These are phyloP conservation scores for Centella asiatica DNA, from an alignment of 129 eudicot genomes.

Conservation along the genomic window DNA sequence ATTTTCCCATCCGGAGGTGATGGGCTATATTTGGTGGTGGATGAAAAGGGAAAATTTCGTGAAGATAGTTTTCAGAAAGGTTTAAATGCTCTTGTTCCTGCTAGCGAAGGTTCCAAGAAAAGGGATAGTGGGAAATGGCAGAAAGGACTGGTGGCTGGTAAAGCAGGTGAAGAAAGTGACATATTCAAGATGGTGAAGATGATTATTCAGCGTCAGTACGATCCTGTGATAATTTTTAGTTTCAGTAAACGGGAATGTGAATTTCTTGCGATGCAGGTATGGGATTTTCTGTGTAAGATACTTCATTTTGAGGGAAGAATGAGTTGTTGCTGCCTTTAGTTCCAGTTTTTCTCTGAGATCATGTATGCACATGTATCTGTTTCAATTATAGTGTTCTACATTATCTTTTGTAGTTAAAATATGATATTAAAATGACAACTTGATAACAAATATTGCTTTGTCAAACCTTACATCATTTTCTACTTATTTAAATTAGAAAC, in stretches of 20 bases:
- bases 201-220: constrained; percentile 95
- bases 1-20: constrained; percentile 91
- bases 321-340: background rate
- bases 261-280: constrained; percentile 97
- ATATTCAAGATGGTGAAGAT: constrained; percentile 96
- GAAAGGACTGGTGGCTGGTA: constrained; percentile 73
- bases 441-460: background rate
- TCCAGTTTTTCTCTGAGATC: background rate
- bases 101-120: constrained; percentile 49
- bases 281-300: background rate
- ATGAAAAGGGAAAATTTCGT: constrained; percentile 94
- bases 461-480: background rate
- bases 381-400: no score
- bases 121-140: constrained; percentile 77
- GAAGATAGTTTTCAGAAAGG: constrained; percentile 98
- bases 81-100: constrained; percentile 73
- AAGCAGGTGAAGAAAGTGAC: constrained; percentile 91
- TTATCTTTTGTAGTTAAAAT: no score
- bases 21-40: constrained; percentile 92
- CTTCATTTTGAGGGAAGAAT: background rate
- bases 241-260: constrained; percentile 99
- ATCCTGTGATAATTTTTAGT: constrained; percentile 92
- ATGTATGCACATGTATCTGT: background rate
- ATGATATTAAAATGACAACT: background rate
- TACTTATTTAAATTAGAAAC: background rate